These are phyloP conservation scores for Scheffersomyces titani DNA, from an alignment of 1,139 yeast genomes.

Conservation along the genomic window DNA sequence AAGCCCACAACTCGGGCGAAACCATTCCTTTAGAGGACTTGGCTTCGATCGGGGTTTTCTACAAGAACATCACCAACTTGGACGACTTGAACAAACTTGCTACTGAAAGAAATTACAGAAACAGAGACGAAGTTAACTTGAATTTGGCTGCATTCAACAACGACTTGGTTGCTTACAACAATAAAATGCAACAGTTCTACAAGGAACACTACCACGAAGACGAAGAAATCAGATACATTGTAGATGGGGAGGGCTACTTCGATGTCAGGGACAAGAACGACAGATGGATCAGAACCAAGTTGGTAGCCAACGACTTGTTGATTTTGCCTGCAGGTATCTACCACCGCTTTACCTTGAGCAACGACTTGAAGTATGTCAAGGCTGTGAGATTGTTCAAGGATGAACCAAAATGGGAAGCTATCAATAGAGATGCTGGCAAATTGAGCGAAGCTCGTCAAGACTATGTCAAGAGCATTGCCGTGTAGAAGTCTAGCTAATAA, in stretches of 20 bases:
- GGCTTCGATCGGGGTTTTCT: conserved; percentile 67
- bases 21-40: conserved; percentile 53
- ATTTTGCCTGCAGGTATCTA: conserved; percentile 90
- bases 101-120: conserved; percentile 67
- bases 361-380: conserved; percentile 56
- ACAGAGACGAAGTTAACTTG: conserved; percentile 72
- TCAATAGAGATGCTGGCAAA: conserved; percentile 52
- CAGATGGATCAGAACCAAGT: conserved; percentile 76
- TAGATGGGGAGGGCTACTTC: conserved; percentile 91
- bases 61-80: conserved; percentile 51
- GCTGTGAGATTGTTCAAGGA: conserved; percentile 88
- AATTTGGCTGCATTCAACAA: conserved; percentile 65
- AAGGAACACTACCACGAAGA: conserved; percentile 94
- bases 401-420: conserved; percentile 96
- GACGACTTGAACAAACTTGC: conserved; percentile 72
- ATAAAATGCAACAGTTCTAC: conserved; percentile 71
- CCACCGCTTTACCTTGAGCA: conserved; percentile 82
- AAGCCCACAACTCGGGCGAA: conserved; percentile 71
- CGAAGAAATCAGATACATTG: conserved; percentile 89
- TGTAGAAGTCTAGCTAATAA: conserved; percentile 8
- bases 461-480: conserved; percentile 33
- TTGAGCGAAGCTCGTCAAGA: conserved; percentile 32
- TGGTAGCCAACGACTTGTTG: conserved; percentile 66
- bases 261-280: conserved; percentile 75
- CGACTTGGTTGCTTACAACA: conserved; percentile 57